Evolutionary conservation across 2,329 filamentous ascomycete genomes (phyloP).

Genomic region (Bipolaris cookei): DNA sequence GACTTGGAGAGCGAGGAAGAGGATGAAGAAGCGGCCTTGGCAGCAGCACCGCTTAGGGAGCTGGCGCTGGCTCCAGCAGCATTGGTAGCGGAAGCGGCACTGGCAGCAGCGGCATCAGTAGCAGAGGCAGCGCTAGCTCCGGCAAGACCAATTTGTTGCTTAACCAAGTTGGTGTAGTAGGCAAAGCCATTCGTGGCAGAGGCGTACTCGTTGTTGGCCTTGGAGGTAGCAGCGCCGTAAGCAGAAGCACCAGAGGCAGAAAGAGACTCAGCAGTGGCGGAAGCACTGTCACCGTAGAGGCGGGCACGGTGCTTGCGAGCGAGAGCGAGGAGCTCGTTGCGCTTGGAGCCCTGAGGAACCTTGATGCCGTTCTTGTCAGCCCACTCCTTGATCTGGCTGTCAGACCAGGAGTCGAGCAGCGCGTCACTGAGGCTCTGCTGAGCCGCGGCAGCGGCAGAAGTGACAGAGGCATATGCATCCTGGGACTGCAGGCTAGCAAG

Average conservation of each 20-base stretch:
- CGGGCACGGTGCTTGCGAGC: constrained; percentile 84
- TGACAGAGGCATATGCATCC: constrained; percentile 53
- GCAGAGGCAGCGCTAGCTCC: constrained; percentile 72
- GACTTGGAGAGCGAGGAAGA: constrained; percentile 45
- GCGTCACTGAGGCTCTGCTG: constrained; percentile 80
- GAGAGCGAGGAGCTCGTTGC: constrained; percentile 87
- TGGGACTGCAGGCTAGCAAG: constrained; percentile 74
- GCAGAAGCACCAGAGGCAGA: constrained; percentile 55
- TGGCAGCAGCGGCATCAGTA: constrained; percentile 55
- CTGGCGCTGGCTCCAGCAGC: constrained; percentile 37
- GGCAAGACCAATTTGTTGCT: constrained; percentile 55
- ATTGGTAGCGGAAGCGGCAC: constrained; percentile 30
- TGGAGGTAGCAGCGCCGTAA: constrained; percentile 61
- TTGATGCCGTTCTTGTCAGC: constrained; percentile 86
- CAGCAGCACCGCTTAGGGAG: constrained; percentile 30
- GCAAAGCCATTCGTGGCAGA: constrained; percentile 62
- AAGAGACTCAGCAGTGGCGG: constrained; percentile 38
- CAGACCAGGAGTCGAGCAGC: constrained; percentile 88
- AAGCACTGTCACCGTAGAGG: constrained; percentile 69
- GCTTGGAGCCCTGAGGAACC: constrained; percentile 90
- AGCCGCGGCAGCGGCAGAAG: constrained; percentile 62
- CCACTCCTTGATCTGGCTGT: constrained; percentile 89
- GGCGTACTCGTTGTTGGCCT: constrained; percentile 16
- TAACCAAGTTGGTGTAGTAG: constrained; percentile 51
- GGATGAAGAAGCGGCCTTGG: constrained; percentile 41